These are phyloP conservation scores for Coemansia sp. DNA, from an alignment of 192 early-diverging fungal species.

Conservation along the genomic window DNA sequence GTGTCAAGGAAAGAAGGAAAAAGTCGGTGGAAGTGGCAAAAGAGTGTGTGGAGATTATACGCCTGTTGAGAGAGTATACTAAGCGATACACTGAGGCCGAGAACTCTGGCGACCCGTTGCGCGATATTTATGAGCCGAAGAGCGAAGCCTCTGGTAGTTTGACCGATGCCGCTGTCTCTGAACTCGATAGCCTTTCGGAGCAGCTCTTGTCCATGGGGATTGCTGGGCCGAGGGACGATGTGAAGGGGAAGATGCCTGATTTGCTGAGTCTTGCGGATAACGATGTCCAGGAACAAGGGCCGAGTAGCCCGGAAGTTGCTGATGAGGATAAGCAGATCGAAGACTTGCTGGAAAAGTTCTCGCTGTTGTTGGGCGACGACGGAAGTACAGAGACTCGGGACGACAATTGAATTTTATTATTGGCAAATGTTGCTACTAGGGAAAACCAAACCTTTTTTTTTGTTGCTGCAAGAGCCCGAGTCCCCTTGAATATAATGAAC, in stretches of 20 bases:
- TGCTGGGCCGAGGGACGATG: neutral
- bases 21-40: slow-evolving; percentile 28
- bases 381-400: neutral
- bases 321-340: slow-evolving; percentile 35
- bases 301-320: neutral
- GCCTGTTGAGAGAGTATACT: slow-evolving; percentile 23
- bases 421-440: neutral
- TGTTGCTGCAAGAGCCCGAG: neutral
- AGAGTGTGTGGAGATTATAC: slow-evolving; percentile 46
- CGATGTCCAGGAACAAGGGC: neutral
- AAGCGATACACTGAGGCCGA: neutral
- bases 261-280: neutral
- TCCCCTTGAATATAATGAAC: neutral
- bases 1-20: slow-evolving; percentile 20
- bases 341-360: slow-evolving; percentile 23
- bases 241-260: slow-evolving; percentile 30
- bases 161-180: slow-evolving; percentile 1
- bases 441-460: neutral
- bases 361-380: slow-evolving; percentile 27
- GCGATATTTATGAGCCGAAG: neutral
- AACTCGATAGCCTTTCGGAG: slow-evolving; percentile 41
- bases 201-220: slow-evolving; percentile 35
- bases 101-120: neutral
- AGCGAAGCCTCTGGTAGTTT: neutral
- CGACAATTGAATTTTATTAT: neutral